Percentiles rank a stretch among this genome's conserved stretches.
Conservation (phyloP, 1,139 yeast genomes). For the Martiniozyma asiatica region DNA sequence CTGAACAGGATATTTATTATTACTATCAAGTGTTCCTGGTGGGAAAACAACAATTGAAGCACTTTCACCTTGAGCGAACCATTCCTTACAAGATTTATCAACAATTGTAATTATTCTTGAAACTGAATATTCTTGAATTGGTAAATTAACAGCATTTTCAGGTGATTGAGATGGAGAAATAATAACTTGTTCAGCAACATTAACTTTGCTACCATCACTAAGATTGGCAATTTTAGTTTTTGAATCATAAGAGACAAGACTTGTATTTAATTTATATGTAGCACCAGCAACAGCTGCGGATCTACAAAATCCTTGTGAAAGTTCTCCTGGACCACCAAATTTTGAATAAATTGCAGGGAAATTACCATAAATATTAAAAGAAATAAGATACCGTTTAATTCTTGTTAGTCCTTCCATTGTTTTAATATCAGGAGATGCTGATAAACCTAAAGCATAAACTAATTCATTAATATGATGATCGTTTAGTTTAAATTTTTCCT, state of each 20-base stretch:
- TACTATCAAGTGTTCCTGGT: conserved; percentile 62
- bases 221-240: conserved; percentile 54
- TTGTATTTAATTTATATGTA: conserved; percentile 72
- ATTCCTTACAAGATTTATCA: conserved; percentile 75
- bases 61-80: conserved; percentile 79
- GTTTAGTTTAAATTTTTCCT: conserved; percentile 51
- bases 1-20: conserved; percentile 67
- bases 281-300: conserved; percentile 98
- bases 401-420: conserved; percentile 70
- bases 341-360: conserved; percentile 89
- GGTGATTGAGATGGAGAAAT: conserved; percentile 65
- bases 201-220: conserved; percentile 64
- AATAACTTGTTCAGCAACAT: conserved; percentile 66
- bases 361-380: conserved; percentile 88
- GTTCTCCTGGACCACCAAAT: conserved; percentile 94
- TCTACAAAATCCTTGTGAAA: conserved; percentile 93
- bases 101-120: conserved; percentile 76
- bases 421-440: conserved; percentile 44
- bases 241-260: conserved; percentile 53
- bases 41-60: conserved; percentile 90
- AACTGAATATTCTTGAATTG: conserved; percentile 38
- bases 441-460: conserved; percentile 74
- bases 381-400: conserved; percentile 69
- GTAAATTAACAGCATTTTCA: conserved; percentile 19
- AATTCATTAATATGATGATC: conserved; percentile 70